Conservation (phyloP, 768 basidiomycete genomes). For the Naematelia aurantialba region DNA sequence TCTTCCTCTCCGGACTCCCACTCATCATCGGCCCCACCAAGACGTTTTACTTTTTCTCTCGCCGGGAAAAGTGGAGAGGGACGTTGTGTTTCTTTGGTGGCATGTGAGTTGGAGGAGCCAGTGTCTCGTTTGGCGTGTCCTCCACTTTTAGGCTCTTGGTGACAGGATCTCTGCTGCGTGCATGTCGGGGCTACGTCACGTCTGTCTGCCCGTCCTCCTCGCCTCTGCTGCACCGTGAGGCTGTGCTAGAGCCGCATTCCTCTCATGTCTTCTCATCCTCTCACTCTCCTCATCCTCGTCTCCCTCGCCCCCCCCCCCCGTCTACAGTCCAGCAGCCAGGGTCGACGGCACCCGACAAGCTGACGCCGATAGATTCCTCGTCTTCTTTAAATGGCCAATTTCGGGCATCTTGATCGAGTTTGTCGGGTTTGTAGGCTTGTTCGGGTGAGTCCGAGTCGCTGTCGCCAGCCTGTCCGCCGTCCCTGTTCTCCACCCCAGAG, state of each 20-base stretch:
- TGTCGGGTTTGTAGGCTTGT: conserved; percentile 94
- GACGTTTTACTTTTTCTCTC: conserved; percentile 96
- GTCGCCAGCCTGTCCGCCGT: neutral
- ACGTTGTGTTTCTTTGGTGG: conserved; percentile 48
- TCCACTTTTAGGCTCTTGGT: no score
- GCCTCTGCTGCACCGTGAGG: no score
- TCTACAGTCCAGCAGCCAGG: no score
- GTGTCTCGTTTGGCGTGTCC: no score
- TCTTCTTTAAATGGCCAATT: conserved; percentile 94
- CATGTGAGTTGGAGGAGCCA: conserved; percentile 45
- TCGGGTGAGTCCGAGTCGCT: conserved; percentile 65
- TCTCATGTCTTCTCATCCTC: no score
- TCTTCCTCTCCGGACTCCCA: conserved; percentile 90
- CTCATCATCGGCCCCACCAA: conserved; percentile 93
- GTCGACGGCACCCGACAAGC: no score
- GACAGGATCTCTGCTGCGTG: no score
- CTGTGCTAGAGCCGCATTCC: no score
- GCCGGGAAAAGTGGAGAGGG: conserved; percentile 90
- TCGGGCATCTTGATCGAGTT: conserved; percentile 88
- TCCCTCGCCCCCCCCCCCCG: no score
- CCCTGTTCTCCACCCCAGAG: conserved; percentile 4
- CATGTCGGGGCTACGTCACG: no score
- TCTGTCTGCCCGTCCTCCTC: no score
- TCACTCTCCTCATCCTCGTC: no score
- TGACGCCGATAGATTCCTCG: conserved; percentile 62